phyloP scores from a whole-genome alignment of 2,329 filamentous ascomycete species.

The Fusarium redolens region DNA sequence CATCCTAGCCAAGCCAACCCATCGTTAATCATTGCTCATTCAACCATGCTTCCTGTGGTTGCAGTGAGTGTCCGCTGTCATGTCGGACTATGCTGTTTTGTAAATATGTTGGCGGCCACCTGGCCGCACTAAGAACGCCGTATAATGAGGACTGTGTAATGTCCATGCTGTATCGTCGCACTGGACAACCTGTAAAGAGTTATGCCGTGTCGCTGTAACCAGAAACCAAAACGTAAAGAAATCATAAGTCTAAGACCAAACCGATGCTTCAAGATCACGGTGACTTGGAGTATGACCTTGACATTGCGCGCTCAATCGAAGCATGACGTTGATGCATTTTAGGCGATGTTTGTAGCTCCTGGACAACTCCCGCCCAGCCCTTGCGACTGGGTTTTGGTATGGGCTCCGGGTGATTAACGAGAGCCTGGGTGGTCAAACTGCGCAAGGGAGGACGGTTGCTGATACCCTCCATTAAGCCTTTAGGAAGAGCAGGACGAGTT shows the following conservation, averaged over 20 bases:
- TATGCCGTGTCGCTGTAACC: conserved; percentile 31
- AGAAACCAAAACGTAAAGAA: conserved; percentile 36
- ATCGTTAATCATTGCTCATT: conserved; percentile 46
- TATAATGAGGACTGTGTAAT: conserved; percentile 33
- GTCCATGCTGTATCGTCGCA: conserved; percentile 28
- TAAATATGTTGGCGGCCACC: conserved; percentile 32
- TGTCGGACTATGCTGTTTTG: conserved; percentile 32
- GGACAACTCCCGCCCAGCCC: conserved; percentile 72
- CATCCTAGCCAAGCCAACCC: conserved; percentile 26
- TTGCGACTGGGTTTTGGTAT: conserved; percentile 56
- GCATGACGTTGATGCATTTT: conserved; percentile 70
- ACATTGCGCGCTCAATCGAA: conserved; percentile 70
- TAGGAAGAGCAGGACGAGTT: conserved; percentile 52
- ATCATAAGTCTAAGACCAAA: conserved; percentile 22
- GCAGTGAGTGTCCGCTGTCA: conserved; percentile 15
- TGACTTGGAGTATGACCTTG: conserved; percentile 47
- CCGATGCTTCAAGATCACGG: conserved; percentile 37
- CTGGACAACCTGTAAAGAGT: conserved; percentile 32
- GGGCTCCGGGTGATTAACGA: conserved; percentile 63
- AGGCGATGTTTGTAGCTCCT: conserved; percentile 71
- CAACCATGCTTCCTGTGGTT: conserved; percentile 25
- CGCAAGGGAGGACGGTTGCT: conserved; percentile 61
- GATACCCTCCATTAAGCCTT: conserved; percentile 57
- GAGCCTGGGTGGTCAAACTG: conserved; percentile 63
- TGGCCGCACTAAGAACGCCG: conserved; percentile 40